Evolutionary conservation across 306 rosid species (phyloP).

Genomic region (Hippophae tibetana): DNA sequence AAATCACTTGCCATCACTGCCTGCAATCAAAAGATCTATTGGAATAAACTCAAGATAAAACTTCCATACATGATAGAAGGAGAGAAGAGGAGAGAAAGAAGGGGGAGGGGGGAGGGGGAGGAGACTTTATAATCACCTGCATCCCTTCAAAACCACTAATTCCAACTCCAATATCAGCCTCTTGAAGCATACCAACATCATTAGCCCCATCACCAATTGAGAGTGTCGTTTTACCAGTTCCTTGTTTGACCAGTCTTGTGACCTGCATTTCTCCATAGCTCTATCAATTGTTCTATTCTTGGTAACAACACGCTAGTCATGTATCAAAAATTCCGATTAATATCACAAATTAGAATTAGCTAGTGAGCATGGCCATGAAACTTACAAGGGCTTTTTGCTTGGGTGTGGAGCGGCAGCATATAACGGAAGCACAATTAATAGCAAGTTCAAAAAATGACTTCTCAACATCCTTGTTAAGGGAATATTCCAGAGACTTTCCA

Average conservation of each 20-base stretch:
- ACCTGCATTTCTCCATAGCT: slow-evolving; percentile 41
- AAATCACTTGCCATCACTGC: slow-evolving; percentile 97
- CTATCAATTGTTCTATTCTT: slow-evolving; percentile 17
- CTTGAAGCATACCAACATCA: slow-evolving; percentile 94
- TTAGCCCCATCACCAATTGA: slow-evolving; percentile 93
- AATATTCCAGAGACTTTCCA: slow-evolving; percentile 75
- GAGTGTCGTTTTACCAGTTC: slow-evolving; percentile 60
- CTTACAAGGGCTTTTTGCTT: slow-evolving; percentile 86
- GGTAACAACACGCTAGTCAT: background rate
- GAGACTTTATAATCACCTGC: slow-evolving; percentile 42
- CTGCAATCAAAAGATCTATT: slow-evolving; percentile 27
- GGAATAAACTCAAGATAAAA: slow-evolving; percentile 8
- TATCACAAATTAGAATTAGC: background rate
- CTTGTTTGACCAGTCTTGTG: slow-evolving; percentile 59
- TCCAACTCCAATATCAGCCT: slow-evolving; percentile 93
- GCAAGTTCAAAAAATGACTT: slow-evolving; percentile 66
- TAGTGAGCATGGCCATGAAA: slow-evolving; percentile 16
- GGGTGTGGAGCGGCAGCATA: slow-evolving; percentile 87
- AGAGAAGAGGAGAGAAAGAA: background rate
- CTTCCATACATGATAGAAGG: background rate
- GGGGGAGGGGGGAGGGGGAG: background rate
- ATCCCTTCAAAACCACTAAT: slow-evolving; percentile 89
- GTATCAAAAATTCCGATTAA: slow-evolving; percentile 1
- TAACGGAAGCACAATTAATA: slow-evolving; percentile 60
- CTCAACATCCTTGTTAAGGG: slow-evolving; percentile 41